Percentiles rank a stretch among this genome's conserved stretches.
Conservation (phyloP, 495 filamentous ascomycete species). For the Penicillium cinerascens region DNA sequence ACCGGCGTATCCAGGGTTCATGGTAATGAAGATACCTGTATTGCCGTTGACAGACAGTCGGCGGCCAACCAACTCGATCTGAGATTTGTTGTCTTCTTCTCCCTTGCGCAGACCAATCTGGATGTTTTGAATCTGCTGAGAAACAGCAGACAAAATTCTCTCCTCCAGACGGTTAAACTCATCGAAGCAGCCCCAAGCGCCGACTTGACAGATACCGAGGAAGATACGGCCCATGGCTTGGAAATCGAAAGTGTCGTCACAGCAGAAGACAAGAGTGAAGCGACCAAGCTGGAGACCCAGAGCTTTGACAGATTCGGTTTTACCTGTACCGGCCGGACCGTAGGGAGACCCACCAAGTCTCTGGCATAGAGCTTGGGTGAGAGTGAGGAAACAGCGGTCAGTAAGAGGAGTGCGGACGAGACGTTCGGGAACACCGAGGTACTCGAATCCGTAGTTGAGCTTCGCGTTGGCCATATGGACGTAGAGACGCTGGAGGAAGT, state of each 20-base stretch:
- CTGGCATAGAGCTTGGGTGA: slow-evolving; percentile 93
- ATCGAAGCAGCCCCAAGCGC: slow-evolving; percentile 99
- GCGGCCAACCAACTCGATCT: slow-evolving; percentile 91
- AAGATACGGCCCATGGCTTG: slow-evolving; percentile 99
- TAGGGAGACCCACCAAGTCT: slow-evolving; percentile 95
- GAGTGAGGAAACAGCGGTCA: slow-evolving; percentile 94
- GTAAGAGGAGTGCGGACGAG: slow-evolving; percentile 95
- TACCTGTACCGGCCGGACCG: slow-evolving; percentile 96
- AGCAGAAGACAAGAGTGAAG: slow-evolving; percentile 98
- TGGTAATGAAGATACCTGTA: slow-evolving; percentile 99
- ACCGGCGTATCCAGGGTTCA: slow-evolving; percentile 99
- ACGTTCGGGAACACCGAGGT: slow-evolving; percentile 90
- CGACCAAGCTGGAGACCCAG: slow-evolving; percentile 93
- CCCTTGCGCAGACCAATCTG: slow-evolving; percentile 87
- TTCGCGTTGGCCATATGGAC: slow-evolving; percentile 97
- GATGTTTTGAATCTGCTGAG: slow-evolving; percentile 98
- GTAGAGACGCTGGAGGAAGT: slow-evolving; percentile 76
- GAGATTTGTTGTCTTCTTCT: slow-evolving; percentile 68
- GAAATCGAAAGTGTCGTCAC: slow-evolving; percentile 98
- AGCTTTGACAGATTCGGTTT: slow-evolving; percentile 98
- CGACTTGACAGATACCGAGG: slow-evolving; percentile 97
- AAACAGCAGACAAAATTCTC: slow-evolving; percentile 93
- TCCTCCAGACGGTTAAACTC: slow-evolving; percentile 99
- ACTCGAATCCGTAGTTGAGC: slow-evolving; percentile 95
- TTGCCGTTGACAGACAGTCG: slow-evolving; percentile 82